Base-by-base conservation (phyloP, 345 rosid genomes). In the Viola odorata region DNA sequence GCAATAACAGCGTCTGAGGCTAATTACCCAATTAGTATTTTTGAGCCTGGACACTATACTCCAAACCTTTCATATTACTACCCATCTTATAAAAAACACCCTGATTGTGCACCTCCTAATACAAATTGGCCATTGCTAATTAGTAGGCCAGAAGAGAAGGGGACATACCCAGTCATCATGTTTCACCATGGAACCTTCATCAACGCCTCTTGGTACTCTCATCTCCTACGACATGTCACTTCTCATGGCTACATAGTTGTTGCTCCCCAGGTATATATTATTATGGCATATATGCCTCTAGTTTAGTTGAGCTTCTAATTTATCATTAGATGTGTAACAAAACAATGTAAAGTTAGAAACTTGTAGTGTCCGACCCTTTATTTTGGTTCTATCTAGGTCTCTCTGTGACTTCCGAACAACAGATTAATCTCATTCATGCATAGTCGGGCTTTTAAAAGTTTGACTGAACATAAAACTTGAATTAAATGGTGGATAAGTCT, bases 211-310 rank as follows among this genome's bases (percentile, higher is more conserved):
- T 61, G 50, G 70, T 81, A 78, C 54, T 45, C 74, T n/a, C 50
- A 65, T 16, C 70, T 81, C 57, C 61, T 78, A 12, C 37, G 53
- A 1, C 76, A 50, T 60, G 61, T 78, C 5, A 65, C 81, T 52
- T 81, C 81, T 10, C 73, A 81, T 56, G 86, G 83, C 9, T 78
- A 70, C 69, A 76, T 78, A 38, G 14, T 81, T 38, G 79, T 78
- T 11, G 77, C 85, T 64, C 85, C 83, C 45, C 85, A 71, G 82
- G 85, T 76, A 68, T 15, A 23, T 0, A 0, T 51, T 37, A 50
- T 9, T 4, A 6, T 39, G 60, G 41, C 11, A 8, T 57, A 38
- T 11, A 6, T 0, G 39, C 0, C n/a, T 48, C 32, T 13, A 42
- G 8, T 53, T 32, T 10, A 23, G 56, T 1, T 49, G 7, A 37